Percentiles rank a stretch among this genome's conserved stretches.
These are phyloP conservation scores for Xylariaceae sp. DNA, from an alignment of 2,329 filamentous ascomycete species.

Conservation along the genomic window DNA sequence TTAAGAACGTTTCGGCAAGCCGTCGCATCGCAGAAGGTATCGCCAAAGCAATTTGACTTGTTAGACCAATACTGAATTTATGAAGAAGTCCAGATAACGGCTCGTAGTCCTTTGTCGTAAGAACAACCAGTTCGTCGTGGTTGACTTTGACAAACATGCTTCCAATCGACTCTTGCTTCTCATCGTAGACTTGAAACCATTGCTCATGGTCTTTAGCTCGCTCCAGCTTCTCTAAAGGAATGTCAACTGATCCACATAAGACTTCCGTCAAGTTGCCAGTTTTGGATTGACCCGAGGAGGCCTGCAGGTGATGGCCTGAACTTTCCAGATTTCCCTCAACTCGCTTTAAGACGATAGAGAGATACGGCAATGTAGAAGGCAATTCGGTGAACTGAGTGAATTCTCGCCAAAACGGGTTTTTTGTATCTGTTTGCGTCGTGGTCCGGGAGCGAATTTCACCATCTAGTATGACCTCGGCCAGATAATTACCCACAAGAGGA, in stretches of 20 bases:
- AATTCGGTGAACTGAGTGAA: conserved; percentile 78
- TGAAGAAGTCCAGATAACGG: conserved; percentile 82
- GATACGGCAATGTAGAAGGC: conserved; percentile 67
- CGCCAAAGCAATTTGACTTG: conserved; percentile 78
- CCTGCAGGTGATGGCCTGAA: conserved; percentile 48
- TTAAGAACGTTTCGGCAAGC: conserved; percentile 84
- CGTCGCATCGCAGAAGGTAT: conserved; percentile 76
- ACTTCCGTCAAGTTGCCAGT: conserved; percentile 52
- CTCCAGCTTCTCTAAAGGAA: conserved; percentile 78
- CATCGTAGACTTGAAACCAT: conserved; percentile 83
- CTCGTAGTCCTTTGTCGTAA: conserved; percentile 84
- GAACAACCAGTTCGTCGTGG: conserved; percentile 86
- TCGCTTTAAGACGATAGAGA: conserved; percentile 74
- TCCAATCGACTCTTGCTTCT: conserved; percentile 74
- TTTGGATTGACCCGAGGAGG: conserved; percentile 47
- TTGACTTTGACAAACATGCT: conserved; percentile 83
- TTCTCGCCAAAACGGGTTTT: conserved; percentile 81
- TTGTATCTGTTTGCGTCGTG: conserved; percentile 69
- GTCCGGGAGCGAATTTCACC: conserved; percentile 78
- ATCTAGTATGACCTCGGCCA: conserved; percentile 78
- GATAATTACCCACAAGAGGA: conserved; percentile 66
- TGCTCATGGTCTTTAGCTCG: conserved; percentile 78
- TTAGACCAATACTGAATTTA: conserved; percentile 80
- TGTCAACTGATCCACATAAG: conserved; percentile 74
- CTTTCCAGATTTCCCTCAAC: conserved; percentile 55